These are phyloP conservation scores for Fusarium guadeloupense DNA, from an alignment of 2,329 filamentous ascomycete species.

Conservation along the genomic window DNA sequence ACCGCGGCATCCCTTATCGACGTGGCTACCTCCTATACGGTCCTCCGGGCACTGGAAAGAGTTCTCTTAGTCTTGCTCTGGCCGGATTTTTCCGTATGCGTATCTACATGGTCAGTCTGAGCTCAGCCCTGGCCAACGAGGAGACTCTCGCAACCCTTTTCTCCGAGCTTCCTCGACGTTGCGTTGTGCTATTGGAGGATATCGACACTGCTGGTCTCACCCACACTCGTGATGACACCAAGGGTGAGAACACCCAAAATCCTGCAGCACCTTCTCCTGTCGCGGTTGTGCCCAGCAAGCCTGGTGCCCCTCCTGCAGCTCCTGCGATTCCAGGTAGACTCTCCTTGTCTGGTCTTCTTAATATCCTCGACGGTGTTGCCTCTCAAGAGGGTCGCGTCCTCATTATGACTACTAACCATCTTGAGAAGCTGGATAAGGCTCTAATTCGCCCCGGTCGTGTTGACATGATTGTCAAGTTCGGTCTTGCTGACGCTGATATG, in stretches of 20 bases:
- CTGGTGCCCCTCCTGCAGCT: slow-evolving; percentile 6
- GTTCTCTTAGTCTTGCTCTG: slow-evolving; percentile 74
- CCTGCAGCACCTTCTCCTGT: slow-evolving; percentile 28
- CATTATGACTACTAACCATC: slow-evolving; percentile 73
- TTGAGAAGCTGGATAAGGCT: slow-evolving; percentile 69
- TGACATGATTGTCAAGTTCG: slow-evolving; percentile 68
- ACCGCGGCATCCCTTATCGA: slow-evolving; percentile 85
- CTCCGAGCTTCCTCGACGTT: slow-evolving; percentile 71
- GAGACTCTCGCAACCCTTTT: slow-evolving; percentile 73
- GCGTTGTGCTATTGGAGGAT: slow-evolving; percentile 79
- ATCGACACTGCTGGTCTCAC: slow-evolving; percentile 78
- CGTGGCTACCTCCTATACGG: slow-evolving; percentile 85
- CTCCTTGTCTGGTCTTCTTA: slow-evolving; percentile 80
- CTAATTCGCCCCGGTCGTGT: slow-evolving; percentile 70
- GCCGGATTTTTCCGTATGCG: slow-evolving; percentile 75
- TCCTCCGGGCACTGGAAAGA: slow-evolving; percentile 83
- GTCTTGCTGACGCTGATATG: slow-evolving; percentile 63
- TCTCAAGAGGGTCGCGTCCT: slow-evolving; percentile 71
- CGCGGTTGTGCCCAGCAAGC: slow-evolving; percentile 3
- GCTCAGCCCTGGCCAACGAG: slow-evolving; percentile 69
- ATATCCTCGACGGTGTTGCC: slow-evolving; percentile 79
- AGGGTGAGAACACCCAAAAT: slow-evolving; percentile 39
- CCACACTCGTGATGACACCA: slow-evolving; percentile 60
- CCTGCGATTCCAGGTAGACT: slow-evolving; percentile 52
- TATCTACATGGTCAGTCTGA: slow-evolving; percentile 77